Evolutionary conservation across 2,329 filamentous ascomycete genomes (phyloP).

Genomic region (Talaromyces verruculosus): DNA sequence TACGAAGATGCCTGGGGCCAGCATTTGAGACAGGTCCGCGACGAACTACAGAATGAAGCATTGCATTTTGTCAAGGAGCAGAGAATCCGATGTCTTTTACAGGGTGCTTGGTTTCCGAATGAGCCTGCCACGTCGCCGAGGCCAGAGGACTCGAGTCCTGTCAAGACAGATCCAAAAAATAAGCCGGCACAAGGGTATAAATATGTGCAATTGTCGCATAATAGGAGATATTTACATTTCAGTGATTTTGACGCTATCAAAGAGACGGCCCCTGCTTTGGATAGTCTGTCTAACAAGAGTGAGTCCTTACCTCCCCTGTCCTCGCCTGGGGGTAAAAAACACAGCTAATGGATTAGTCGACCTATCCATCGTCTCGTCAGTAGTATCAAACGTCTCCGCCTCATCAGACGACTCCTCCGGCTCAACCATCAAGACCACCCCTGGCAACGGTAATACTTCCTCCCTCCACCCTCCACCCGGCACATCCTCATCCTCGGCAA

Average conservation of each 20-base stretch:
- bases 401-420: slow-evolving; percentile 53
- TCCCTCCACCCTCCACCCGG: background rate
- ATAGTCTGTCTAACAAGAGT: slow-evolving; percentile 72
- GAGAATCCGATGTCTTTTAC: slow-evolving; percentile 81
- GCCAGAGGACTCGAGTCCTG: slow-evolving; percentile 44
- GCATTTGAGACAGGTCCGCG: slow-evolving; percentile 84
- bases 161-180: slow-evolving; percentile 40
- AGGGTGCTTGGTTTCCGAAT: slow-evolving; percentile 81
- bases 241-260: slow-evolving; percentile 73
- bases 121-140: slow-evolving; percentile 48
- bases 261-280: slow-evolving; percentile 66
- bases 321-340: background rate
- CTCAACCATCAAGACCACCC: slow-evolving; percentile 48
- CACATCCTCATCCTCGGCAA: slow-evolving; percentile 17
- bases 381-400: slow-evolving; percentile 87
- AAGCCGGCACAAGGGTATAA: slow-evolving; percentile 64
- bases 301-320: slow-evolving; percentile 27
- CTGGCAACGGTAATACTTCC: slow-evolving; percentile 28
- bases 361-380: slow-evolving; percentile 81
- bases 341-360: slow-evolving; percentile 57
- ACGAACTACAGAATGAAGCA: slow-evolving; percentile 86
- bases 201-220: slow-evolving; percentile 86
- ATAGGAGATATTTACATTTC: slow-evolving; percentile 86
- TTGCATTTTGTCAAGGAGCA: slow-evolving; percentile 97
- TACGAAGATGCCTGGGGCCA: slow-evolving; percentile 95